Conservation (phyloP, 2,329 filamentous ascomycete genomes). For the Emmonsia crescens region DNA sequence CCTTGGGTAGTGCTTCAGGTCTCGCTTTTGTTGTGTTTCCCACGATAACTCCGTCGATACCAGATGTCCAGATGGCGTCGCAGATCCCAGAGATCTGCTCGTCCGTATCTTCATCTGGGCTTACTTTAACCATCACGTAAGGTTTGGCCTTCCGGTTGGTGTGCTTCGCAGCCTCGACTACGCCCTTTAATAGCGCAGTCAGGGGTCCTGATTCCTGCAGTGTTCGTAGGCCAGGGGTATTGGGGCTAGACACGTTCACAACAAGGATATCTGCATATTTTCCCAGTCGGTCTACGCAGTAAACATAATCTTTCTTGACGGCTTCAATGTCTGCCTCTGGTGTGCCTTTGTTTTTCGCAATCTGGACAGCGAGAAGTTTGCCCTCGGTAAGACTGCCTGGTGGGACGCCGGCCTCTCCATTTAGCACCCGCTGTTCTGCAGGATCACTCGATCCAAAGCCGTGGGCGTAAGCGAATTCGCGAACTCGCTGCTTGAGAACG, state of each 20-base stretch:
- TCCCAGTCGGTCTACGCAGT: conserved; percentile 71
- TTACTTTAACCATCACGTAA: conserved; percentile 94
- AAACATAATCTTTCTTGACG: conserved; percentile 70
- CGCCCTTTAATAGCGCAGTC: conserved; percentile 66
- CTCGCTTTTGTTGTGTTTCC: conserved; percentile 91
- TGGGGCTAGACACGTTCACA: conserved; percentile 94
- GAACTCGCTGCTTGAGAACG: conserved; percentile 63
- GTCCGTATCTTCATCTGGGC: conserved; percentile 82
- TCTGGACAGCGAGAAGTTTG: conserved; percentile 74
- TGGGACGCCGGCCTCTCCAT: conserved; percentile 65
- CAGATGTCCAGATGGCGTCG: conserved; percentile 68
- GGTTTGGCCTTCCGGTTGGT: conserved; percentile 62
- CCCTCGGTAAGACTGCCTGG: conserved; percentile 70
- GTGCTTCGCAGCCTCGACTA: conserved; percentile 64
- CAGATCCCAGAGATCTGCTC: conserved; percentile 81
- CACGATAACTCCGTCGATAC: conserved; percentile 90
- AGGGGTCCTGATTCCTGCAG: conserved; percentile 78
- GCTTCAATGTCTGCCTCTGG: conserved; percentile 74
- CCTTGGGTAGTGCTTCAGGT: conserved; percentile 56
- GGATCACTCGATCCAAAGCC: conserved; percentile 54
- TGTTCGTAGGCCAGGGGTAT: conserved; percentile 81
- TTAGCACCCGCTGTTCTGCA: conserved; percentile 60
- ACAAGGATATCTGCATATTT: conserved; percentile 92
- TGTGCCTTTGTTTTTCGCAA: conserved; percentile 94
- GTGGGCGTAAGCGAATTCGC: conserved; percentile 60